Evolutionary conservation across 371 early-diverging fungal species (phyloP).

Genomic region (Mucor plumbeus): DNA sequence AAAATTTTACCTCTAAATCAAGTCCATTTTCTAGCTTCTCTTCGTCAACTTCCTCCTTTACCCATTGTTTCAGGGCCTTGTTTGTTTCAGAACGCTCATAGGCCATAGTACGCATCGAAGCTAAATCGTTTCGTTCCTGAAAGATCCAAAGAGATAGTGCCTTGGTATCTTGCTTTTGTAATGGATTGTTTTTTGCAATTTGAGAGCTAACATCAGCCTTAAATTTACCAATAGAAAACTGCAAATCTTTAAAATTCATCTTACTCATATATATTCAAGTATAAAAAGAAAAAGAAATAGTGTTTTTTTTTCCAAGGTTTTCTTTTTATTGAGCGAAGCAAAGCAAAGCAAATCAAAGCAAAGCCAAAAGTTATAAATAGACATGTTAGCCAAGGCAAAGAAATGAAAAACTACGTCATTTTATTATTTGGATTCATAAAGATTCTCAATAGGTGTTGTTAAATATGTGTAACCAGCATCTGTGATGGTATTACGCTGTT

Average conservation of each 20-base stretch:
- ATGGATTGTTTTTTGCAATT: conserved; percentile 47
- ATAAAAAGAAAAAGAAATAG: neutral
- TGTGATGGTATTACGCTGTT: conserved; percentile 3
- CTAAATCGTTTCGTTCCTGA: conserved; percentile 48
- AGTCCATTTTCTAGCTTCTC: conserved; percentile 30
- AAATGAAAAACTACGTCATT: neutral
- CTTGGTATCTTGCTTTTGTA: conserved; percentile 51
- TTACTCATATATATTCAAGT: neutral
- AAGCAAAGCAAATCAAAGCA: neutral
- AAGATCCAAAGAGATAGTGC: conserved; percentile 49
- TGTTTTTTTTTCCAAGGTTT: neutral
- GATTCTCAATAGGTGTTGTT: neutral
- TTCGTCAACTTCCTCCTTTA: conserved; percentile 36
- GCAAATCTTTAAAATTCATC: conserved; percentile 55
- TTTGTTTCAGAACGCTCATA: conserved; percentile 43
- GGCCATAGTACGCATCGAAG: conserved; percentile 38
- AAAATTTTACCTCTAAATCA: conserved; percentile 41
- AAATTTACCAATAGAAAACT: conserved; percentile 48
- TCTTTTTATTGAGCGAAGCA: neutral
- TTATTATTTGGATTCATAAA: neutral
- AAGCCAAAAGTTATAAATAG: neutral
- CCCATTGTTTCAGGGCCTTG: conserved; percentile 41
- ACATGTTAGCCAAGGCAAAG: neutral
- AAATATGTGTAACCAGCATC: neutral
- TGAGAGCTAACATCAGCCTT: conserved; percentile 48